A percentile compares a stretch with the other conserved stretches of the same genome.
Conservation (phyloP, 768 basidiomycete species). For the Trametes cubensis region DNA sequence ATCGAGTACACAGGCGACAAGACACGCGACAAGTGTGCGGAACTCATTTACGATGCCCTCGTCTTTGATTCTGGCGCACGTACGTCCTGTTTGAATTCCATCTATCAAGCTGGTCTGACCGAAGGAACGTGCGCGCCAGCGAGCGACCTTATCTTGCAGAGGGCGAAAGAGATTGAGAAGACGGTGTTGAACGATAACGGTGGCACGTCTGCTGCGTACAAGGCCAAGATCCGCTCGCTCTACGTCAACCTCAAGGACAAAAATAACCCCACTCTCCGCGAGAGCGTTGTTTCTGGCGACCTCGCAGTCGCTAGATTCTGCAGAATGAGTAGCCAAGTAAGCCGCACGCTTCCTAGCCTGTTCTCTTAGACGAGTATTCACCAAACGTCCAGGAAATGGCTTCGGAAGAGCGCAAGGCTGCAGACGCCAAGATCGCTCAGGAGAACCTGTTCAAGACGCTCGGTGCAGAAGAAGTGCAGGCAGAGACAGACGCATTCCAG, state of each 20-base stretch:
- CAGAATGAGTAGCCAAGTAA: constrained; percentile 80
- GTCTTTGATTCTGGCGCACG: constrained; percentile 85
- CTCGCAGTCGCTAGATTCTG: constrained; percentile 69
- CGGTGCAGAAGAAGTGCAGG: constrained; percentile 85
- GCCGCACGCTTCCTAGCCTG: constrained; percentile 22
- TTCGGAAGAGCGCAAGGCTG: constrained; percentile 85
- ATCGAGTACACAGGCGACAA: constrained; percentile 61
- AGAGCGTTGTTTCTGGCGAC: constrained; percentile 83
- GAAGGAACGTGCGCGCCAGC: constrained; percentile 20
- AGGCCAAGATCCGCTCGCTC: constrained; percentile 80
- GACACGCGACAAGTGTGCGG: constrained; percentile 84
- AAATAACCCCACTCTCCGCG: constrained; percentile 84
- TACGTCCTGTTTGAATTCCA: constrained; percentile 42
- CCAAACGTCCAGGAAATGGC: constrained; percentile 80
- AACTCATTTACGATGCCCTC: constrained; percentile 91
- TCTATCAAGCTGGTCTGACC: not conserved
- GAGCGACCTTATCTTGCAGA: constrained; percentile 63
- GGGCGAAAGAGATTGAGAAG: constrained; percentile 73
- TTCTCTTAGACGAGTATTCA: too few relatives aligned
- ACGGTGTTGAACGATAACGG: constrained; percentile 54
- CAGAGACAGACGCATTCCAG: constrained; percentile 98
- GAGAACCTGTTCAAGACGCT: constrained; percentile 91
- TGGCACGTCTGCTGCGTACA: constrained; percentile 55
- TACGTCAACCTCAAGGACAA: constrained; percentile 96
- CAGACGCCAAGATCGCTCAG: constrained; percentile 78